A percentile compares a stretch with the other conserved stretches of the same genome.
Conservation (phyloP, 495 filamentous ascomycete genomes). For the Penicillium herquei region DNA sequence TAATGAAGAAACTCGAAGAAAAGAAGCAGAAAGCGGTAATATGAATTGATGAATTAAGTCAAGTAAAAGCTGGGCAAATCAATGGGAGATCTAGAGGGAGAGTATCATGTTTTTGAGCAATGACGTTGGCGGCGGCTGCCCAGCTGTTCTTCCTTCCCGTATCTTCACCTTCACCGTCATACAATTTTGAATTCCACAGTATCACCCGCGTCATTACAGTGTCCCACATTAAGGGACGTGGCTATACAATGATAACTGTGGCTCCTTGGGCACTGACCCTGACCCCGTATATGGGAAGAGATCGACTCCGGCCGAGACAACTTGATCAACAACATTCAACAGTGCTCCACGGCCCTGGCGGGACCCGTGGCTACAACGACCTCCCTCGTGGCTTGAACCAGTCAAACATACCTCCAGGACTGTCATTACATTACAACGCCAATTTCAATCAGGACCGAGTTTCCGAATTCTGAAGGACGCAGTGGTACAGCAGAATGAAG, state of each 20-base stretch:
- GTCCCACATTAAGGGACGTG: slow-evolving; percentile 3
- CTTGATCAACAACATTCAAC: not conserved
- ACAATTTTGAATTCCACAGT: slow-evolving; percentile 1
- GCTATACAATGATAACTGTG: not conserved
- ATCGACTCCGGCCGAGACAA: not conserved
- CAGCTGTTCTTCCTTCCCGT: not conserved
- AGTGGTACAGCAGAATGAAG: not conserved
- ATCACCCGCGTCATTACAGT: slow-evolving; percentile 13
- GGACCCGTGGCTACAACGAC: slow-evolving; percentile 20
- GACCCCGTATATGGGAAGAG: not conserved
- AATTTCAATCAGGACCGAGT: too few relatives aligned
- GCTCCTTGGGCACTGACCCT: not conserved
- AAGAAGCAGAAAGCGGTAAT: slow-evolving; percentile 11
- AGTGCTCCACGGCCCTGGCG: not conserved
- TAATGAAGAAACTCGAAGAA: not conserved
- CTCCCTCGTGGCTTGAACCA: slow-evolving; percentile 17
- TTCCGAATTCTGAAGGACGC: too few relatives aligned
- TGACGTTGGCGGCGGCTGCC: slow-evolving; percentile 34
- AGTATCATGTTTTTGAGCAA: slow-evolving; percentile 9
- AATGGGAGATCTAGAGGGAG: not conserved
- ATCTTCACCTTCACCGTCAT: not conserved
- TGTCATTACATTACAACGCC: too few relatives aligned
- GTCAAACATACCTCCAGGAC: not conserved
- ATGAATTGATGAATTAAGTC: slow-evolving; percentile 6
- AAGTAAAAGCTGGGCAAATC: slow-evolving; percentile 1